Conservation (phyloP, 148 eudicot species). For the Limonium bicolor region DNA sequence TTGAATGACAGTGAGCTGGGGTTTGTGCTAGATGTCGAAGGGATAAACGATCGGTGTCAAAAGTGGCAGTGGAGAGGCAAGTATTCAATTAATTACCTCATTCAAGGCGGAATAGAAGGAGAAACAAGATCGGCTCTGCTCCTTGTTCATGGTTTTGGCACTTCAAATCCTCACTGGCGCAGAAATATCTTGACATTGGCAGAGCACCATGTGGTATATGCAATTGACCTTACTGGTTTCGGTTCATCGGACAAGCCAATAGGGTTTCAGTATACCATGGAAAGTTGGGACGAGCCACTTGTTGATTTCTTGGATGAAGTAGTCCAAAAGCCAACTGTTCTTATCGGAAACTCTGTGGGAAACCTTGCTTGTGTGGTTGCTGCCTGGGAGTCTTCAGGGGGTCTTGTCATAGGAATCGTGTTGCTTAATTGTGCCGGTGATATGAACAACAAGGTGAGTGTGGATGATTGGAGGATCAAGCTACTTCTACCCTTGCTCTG, state of each 20-base stretch:
- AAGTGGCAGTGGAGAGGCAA: too few species aligned
- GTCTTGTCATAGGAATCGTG: slow-evolving; percentile 58
- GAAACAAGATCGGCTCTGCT: too few species aligned
- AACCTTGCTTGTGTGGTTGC: slow-evolving; percentile 91
- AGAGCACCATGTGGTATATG: slow-evolving; percentile 54
- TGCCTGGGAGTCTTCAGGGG: slow-evolving; percentile 41
- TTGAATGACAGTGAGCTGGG: too few species aligned
- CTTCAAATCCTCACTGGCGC: too few species aligned
- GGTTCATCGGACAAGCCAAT: slow-evolving; percentile 81
- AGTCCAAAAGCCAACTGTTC: slow-evolving; percentile 61
- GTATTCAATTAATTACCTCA: too few species aligned
- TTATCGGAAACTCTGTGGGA: slow-evolving; percentile 89
- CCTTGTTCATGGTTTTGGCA: too few species aligned
- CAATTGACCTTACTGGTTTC: slow-evolving; percentile 84
- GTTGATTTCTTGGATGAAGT: slow-evolving; percentile 72
- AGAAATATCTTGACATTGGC: slow-evolving; percentile 67
- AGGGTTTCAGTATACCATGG: slow-evolving; percentile 75
- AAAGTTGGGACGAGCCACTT: slow-evolving; percentile 79
- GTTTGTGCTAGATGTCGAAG: too few species aligned
- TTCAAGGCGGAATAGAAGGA: too few species aligned
- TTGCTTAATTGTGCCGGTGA: slow-evolving; percentile 94
- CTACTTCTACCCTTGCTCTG: slow-evolving; percentile 63
- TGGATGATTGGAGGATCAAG: slow-evolving; percentile 96
- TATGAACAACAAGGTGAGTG: slow-evolving; percentile 95
- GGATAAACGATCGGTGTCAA: too few species aligned